Evolutionary conservation across 1,284 basidiomycete species (phyloP), one percentile per base, ranked within the genome.

Genomic region (Omphalotus olearius): DNA sequence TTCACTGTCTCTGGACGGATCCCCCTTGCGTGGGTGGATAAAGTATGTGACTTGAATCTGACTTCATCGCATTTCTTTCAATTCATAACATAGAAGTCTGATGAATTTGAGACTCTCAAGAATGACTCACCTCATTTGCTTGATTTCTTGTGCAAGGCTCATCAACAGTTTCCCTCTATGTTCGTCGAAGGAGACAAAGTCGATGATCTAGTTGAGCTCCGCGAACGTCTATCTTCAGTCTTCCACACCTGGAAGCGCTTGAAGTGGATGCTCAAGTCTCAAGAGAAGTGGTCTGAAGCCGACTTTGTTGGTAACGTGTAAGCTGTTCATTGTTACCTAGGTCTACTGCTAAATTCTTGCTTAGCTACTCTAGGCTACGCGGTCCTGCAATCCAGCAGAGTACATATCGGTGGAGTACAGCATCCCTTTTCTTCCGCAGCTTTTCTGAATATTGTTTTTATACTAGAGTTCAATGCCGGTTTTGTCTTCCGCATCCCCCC

Each of bases 301-400:
- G 79, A 81, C 54, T 80, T 72, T 54, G 76, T 72, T n/a, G 69
- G 71, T 11, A 76, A 76, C 51, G 76, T 82, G 76, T 80, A 61
- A 52, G 75, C 61, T 40, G 33, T 18, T 36, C 38, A 17, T 23
- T 26, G 5, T 39, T 17, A 30, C 18, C 39, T 26, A 36, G 35
- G n/a, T 20, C 44, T 41, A 7, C 41, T 17, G 49, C 45, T 37
- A 16, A 43, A 39, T 46, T 33, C 42, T 25, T 16, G 13, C 26
- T 30, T 55, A 80, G 78, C 1, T 81, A 82, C 54, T 73, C 74
- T 51, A 59, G 72, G 17, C 66, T 82, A 37, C 72, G 80, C 20
- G 73, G 68, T 44, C 66, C 73, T 45, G 75, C 76, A 0, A 60
- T 79, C 6, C 62, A 57, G 13, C 56, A 64, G 35, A 74, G 75